phyloP scores from a whole-genome alignment of 163 green algal genomes.

The Scenedesmus sp. region DNA sequence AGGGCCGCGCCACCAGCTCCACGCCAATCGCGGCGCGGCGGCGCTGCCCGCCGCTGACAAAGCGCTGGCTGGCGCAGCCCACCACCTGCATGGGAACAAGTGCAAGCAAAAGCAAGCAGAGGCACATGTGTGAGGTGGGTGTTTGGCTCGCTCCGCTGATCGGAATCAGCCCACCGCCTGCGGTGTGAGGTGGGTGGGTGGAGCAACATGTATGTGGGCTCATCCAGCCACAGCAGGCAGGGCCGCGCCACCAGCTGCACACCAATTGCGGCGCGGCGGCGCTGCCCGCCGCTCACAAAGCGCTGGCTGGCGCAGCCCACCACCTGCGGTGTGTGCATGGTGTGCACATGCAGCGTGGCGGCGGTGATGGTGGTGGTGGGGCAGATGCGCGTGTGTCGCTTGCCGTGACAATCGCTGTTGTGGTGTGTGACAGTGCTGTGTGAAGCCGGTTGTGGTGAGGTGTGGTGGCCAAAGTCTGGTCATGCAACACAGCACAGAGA shows the following conservation, averaged over 20 bases:
- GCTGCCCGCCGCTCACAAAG: slow-evolving; percentile 81
- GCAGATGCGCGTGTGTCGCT: no score
- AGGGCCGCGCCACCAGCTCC: slow-evolving; percentile 81
- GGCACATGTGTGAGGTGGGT: no score
- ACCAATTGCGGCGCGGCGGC: slow-evolving; percentile 88
- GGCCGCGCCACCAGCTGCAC: slow-evolving; percentile 82
- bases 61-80: slow-evolving; percentile 44
- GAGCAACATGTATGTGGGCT: slow-evolving; percentile 64
- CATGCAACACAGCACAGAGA: no score
- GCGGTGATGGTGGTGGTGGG: no score
- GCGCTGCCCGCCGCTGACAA: slow-evolving; percentile 81
- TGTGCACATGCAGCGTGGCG: not conserved
- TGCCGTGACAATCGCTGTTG: no score
- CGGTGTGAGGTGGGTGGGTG: not conserved
- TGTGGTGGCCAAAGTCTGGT: no score
- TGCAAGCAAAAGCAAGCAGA: no score
- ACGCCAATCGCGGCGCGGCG: slow-evolving; percentile 89
- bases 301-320: slow-evolving; percentile 44
- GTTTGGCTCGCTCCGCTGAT: not conserved
- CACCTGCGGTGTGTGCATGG: not conserved
- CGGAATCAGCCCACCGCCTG: not conserved
- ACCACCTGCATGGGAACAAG: slow-evolving; percentile 1
- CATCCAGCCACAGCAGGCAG: slow-evolving; percentile 84
- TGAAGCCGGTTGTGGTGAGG: no score
- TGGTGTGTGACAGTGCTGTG: no score